phyloP scores from a whole-genome alignment of 306 rosid species.

The Astragalus glycyphyllos region DNA sequence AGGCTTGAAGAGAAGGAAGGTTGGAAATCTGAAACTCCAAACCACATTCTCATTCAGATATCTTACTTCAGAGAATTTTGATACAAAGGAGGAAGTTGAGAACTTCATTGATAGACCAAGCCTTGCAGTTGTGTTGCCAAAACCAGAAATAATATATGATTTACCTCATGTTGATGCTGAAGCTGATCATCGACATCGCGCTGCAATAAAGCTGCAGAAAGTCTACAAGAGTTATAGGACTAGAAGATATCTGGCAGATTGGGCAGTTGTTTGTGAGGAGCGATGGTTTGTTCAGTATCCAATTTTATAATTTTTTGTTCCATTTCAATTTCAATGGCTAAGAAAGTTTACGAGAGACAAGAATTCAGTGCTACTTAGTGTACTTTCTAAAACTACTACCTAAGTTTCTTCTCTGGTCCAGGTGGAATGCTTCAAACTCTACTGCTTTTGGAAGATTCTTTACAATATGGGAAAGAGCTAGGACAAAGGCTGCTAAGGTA shows the following conservation, averaged over 20 bases:
- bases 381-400: background rate
- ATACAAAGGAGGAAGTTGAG: constrained; percentile 32
- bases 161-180: background rate
- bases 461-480: constrained; percentile 71
- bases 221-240: constrained; percentile 76
- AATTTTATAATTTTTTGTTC: background rate
- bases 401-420: constrained; percentile 40
- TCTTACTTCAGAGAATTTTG: constrained; percentile 23
- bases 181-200: constrained; percentile 25
- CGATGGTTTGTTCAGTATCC: constrained; percentile 62
- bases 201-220: constrained; percentile 78
- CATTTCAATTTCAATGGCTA: too few species aligned
- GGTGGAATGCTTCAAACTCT: constrained; percentile 84
- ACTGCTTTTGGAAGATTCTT: constrained; percentile 60
- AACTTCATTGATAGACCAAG: constrained; percentile 17
- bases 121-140: constrained; percentile 11
- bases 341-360: too few species aligned
- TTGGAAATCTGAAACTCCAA: constrained; percentile 47
- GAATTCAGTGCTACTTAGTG: background rate
- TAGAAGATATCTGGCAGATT: constrained; percentile 78
- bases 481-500: constrained; percentile 83
- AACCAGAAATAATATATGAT: background rate
- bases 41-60: constrained; percentile 44
- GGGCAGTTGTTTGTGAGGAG: constrained; percentile 86
- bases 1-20: constrained; percentile 45